Base-by-base conservation (phyloP, 2,329 filamentous ascomycete species). In the Fusarium albosuccineum region DNA sequence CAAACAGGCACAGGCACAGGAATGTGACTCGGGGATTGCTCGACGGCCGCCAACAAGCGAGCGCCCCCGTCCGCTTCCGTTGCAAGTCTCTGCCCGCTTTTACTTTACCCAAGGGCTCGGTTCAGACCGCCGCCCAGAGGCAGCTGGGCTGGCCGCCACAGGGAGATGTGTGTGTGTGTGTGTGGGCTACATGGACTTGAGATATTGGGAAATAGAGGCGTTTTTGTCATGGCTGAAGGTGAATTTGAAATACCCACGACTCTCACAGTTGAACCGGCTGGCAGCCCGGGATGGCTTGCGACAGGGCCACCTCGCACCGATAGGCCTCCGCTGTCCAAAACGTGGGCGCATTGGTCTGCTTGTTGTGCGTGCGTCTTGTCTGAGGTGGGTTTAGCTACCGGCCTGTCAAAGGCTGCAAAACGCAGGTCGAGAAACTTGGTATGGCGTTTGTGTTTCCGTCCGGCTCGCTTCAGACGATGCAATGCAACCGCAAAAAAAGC, bases 11-110 rank as follows among this genome's bases (percentile, higher is more conserved):
- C 41, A 54, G 53, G 48, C 53, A 64, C 41, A 51, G 64, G 64
- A 67, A 67, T 67, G 64, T 67, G 64, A 64, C 26, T 66, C 50
- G 64, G 60, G 39, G 53, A 49, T 27, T 22, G n/a, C 46, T 65
- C 50, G 41, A 64, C 40, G 27, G 34, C 13, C 39, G 16, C 37
- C 59, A 60, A 54, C 59, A 60, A 54, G 60, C 26, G 22, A 42
- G 41, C 50, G 50, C 61, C 61, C 29, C 30, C 41, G 40, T 60
- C 55, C 50, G 45, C 36, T 52, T 61, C 46, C 50, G 61, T 49
- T 46, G 48, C 50, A 40, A 46, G 61, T 60, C 39, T 55, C 42
- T 17, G 36, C 56, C 22, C 22, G 22, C 22, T 22, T 22, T 22
- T 22, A 22, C 22, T 22, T 5, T 22, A 55, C 55, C 64, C 64